Evolutionary conservation across 176 grass and related monocot genomes (phyloP).

Genomic region (Pontederia crassipes): DNA sequence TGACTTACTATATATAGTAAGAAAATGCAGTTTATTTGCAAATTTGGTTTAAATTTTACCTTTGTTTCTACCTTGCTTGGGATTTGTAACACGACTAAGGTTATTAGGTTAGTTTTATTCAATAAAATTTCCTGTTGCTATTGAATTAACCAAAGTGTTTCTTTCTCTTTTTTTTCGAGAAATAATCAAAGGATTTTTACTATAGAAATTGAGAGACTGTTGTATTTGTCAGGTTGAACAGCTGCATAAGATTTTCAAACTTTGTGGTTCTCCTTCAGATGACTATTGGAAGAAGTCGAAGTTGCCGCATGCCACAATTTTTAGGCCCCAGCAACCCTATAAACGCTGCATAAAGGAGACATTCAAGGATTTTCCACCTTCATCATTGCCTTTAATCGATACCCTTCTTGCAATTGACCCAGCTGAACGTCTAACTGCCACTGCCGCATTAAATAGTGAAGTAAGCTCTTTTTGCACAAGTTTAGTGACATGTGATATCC

Average conservation of each 20-base stretch:
- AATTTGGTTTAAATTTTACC: no score
- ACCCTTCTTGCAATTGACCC: conserved; percentile 11
- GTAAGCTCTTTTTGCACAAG: not conserved
- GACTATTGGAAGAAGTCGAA: conserved; percentile 17
- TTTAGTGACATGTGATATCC: not conserved
- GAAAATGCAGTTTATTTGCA: no score
- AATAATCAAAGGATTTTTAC: no score
- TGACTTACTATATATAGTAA: no score
- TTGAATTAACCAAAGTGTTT: no score
- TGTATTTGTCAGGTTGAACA: conserved; percentile 10
- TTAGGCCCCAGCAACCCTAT: conserved; percentile 14
- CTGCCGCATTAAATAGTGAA: conserved; percentile 12
- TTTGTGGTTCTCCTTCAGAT: conserved; percentile 15
- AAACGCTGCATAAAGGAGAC: conserved; percentile 15
- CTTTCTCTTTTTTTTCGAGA: no score
- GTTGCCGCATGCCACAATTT: conserved; percentile 16
- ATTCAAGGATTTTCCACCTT: conserved; percentile 14
- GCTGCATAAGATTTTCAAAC: conserved; percentile 18
- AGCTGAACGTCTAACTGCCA: conserved; percentile 9
- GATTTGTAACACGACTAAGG: no score
- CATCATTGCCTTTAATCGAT: conserved; percentile 12
- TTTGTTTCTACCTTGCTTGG: no score
- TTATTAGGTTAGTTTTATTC: no score
- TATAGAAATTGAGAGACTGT: not conserved
- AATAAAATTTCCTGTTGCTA: no score